phyloP scores from a whole-genome alignment of 331 rosid genomes.

The Stylosanthes scabra region DNA sequence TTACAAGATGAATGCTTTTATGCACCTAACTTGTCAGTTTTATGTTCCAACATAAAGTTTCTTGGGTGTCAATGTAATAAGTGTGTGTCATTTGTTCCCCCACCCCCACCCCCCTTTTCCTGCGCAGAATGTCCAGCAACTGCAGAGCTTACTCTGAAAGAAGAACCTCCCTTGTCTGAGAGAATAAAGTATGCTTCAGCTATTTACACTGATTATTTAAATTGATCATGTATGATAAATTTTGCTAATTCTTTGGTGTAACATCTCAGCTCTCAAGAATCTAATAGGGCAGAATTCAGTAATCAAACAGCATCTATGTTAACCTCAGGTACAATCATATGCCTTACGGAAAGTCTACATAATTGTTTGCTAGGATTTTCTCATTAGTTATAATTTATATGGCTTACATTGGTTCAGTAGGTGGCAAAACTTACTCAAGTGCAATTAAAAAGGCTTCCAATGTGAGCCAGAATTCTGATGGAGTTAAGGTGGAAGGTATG shows the following conservation, averaged over 20 bases:
- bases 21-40: constrained; percentile 13
- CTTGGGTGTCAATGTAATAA: constrained; percentile 3
- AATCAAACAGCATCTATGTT: constrained; percentile 50
- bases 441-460: constrained; percentile 61
- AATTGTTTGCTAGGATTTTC: constrained; percentile 27
- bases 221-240: constrained; percentile 4
- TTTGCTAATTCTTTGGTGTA: constrained; percentile 35
- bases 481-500: constrained; percentile 71
- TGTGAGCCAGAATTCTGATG: constrained; percentile 51
- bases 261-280: constrained; percentile 67
- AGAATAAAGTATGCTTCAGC: constrained; percentile 56
- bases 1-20: neutral
- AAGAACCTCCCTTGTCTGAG: constrained; percentile 57
- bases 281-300: constrained; percentile 47
- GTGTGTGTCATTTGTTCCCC: constrained; percentile 20
- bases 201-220: constrained; percentile 32
- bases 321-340: constrained; percentile 63
- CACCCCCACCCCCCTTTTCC: too few relatives aligned
- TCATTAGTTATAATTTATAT: constrained; percentile 23
- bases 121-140: constrained; percentile 59
- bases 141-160: constrained; percentile 64
- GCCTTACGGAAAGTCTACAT: constrained; percentile 21
- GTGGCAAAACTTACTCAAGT: constrained; percentile 57
- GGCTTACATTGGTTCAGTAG: constrained; percentile 41
- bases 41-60: constrained; percentile 31